These are phyloP conservation scores for Paspalum vaginatum DNA, from an alignment of 176 grass and related monocot species.

Conservation along the genomic window DNA sequence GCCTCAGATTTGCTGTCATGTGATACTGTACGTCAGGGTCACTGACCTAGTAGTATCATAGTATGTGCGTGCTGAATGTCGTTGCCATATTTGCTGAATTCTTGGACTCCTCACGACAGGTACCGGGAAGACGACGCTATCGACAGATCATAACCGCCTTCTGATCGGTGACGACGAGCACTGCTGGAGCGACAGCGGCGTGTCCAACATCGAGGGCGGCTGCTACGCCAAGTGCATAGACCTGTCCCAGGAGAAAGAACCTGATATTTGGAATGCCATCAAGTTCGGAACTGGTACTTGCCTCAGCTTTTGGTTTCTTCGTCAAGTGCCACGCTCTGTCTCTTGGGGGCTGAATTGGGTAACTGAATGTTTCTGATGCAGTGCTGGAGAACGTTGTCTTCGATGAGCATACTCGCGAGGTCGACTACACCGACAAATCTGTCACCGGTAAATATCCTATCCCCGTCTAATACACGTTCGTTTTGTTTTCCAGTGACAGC, in stretches of 20 bases:
- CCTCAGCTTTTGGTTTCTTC: not conserved
- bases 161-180: slow-evolving; percentile 96
- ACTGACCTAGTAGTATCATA: not conserved
- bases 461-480: not conserved
- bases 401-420: slow-evolving; percentile 92
- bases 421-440: slow-evolving; percentile 89
- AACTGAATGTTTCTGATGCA: slow-evolving; percentile 28
- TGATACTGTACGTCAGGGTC: slow-evolving; percentile 2
- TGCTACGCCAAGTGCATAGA: slow-evolving; percentile 99
- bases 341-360: not conserved
- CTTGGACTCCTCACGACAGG: slow-evolving; percentile 37
- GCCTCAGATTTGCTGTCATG: not conserved
- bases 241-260: slow-evolving; percentile 82
- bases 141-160: slow-evolving; percentile 86
- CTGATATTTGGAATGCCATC: slow-evolving; percentile 99
- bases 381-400: slow-evolving; percentile 98
- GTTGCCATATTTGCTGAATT: not conserved
- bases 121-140: slow-evolving; percentile 93
- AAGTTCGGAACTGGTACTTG: slow-evolving; percentile 91
- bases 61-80: not conserved
- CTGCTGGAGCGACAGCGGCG: slow-evolving; percentile 89
- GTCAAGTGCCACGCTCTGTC: not conserved
- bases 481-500: not conserved
- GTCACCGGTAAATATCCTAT: slow-evolving; percentile 71
- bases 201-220: slow-evolving; percentile 97